Conservation (phyloP, 106 monocot species). For the Dioscorea alata region DNA sequence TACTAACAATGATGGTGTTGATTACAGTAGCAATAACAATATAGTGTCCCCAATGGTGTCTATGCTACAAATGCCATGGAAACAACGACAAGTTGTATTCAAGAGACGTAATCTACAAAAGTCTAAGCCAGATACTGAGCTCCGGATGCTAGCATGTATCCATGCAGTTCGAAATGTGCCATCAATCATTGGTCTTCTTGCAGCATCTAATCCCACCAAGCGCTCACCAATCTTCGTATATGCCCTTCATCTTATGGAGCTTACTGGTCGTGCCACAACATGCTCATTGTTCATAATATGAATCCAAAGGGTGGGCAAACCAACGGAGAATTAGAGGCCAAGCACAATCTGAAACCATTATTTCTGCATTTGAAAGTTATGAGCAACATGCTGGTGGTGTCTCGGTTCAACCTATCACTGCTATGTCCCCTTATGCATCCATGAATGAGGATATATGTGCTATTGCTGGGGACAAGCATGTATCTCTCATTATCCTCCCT, state of each 20-base stretch:
- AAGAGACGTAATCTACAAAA: constrained; percentile 31
- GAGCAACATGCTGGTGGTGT: constrained; percentile 38
- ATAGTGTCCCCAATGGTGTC: constrained; percentile 31
- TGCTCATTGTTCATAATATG: constrained; percentile 43
- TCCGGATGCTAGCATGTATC: constrained; percentile 48
- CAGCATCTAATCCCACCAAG: constrained; percentile 47
- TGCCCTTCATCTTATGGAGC: constrained; percentile 60
- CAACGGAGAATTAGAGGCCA: background rate
- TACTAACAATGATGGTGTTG: constrained; percentile 26
- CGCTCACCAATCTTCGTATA: constrained; percentile 42
- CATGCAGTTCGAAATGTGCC: constrained; percentile 46
- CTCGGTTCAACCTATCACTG: constrained; percentile 37
- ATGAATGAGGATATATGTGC: constrained; percentile 54
- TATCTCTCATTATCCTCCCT: constrained; percentile 37
- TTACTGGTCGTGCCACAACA: constrained; percentile 41
- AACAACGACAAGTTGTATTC: constrained; percentile 7
- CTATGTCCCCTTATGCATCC: constrained; percentile 35
- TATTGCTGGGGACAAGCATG: constrained; percentile 36
- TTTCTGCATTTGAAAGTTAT: constrained; percentile 36
- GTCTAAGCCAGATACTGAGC: constrained; percentile 22
- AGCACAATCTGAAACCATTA: constrained; percentile 26
- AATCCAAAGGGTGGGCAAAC: background rate
- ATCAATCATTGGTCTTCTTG: constrained; percentile 38
- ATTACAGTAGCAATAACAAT: constrained; percentile 23
- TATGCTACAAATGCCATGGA: background rate